Evolutionary conservation across 352 stramenopile genomes (phyloP), one percentile per base, ranked within the genome.

Genomic region (Blastocystis sp.): DNA sequence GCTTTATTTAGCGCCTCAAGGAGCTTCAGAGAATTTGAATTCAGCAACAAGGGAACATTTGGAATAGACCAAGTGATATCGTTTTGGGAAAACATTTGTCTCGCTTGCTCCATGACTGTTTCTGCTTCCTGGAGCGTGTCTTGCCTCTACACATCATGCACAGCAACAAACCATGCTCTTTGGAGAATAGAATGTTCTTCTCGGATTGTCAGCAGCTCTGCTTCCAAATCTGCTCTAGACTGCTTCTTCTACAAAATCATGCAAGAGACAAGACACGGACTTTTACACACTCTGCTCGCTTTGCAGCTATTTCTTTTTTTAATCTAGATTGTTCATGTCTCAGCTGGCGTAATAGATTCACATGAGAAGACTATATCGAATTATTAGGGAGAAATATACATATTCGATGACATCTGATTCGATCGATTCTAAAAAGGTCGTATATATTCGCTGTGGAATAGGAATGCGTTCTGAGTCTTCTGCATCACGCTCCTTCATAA

Each of bases 331-430:
- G 34, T 26, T 78, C 66, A 0, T 56, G n/a, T 55, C 34, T 78
- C 11, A 78, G 39, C 56, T 26, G 66, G 5, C 34, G 24, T 13
- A 24, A 78, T 3, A 78, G 7, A 53, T 55, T 53, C 26, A 78
- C 18, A 18, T 34, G 24, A 62, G 20, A 26, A 20, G 66, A 78
- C 66, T 78, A 78, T 3, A 47, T 55, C 54, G 56, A 20, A 78
- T 4, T 8, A 18, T 45, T 37, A 4, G 7, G 5, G n/a, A 1
- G 26, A 24, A 7, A 3, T 11, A 7, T 78, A 85, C 73, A 24
- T 85, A 85, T 53, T 85, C 47, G 20, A 68, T 69, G 0, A 85
- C 73, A 43, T 85, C 73, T 2, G 30, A 43, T 26, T 85, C 73
- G 3, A 85, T 34, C 39, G 37, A 66, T 18, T 64, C 47, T 9